Percentiles rank a stretch among this genome's conserved stretches.
These are phyloP conservation scores for Insectozyma bohioensis DNA, from an alignment of 1,139 yeast species.

Conservation along the genomic window DNA sequence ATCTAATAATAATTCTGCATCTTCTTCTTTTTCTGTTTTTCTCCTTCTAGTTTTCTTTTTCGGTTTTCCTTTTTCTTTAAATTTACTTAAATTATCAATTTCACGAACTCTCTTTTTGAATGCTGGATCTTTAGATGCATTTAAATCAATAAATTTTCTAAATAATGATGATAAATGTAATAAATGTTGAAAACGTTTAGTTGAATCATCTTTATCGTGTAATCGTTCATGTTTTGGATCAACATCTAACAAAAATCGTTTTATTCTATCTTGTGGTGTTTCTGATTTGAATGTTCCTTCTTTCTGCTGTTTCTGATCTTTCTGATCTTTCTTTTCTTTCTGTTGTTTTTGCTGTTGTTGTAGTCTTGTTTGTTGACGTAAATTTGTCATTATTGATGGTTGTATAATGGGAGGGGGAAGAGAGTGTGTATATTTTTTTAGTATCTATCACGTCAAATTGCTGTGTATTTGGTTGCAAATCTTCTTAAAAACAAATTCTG, in stretches of 20 bases:
- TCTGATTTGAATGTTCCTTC: conserved; percentile 21
- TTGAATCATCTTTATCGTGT: conserved; percentile 67
- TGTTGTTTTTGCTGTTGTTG: conserved; percentile 2
- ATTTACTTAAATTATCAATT: conserved; percentile 37
- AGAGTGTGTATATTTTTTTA: too few relatives aligned
- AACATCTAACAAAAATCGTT: conserved; percentile 47
- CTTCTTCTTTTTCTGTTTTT: conserved; percentile 89
- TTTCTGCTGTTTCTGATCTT: too few relatives aligned
- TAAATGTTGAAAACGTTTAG: conserved; percentile 76
- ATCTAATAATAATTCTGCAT: conserved; percentile 78
- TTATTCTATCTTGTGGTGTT: conserved; percentile 38
- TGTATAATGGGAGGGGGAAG: too few relatives aligned
- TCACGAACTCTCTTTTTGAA: conserved; percentile 52
- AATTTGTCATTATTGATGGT: conserved; percentile 7
- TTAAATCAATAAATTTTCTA: conserved; percentile 81
- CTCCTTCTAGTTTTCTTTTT: conserved; percentile 35
- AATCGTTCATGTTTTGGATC: conserved; percentile 56
- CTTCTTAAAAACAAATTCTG: too few relatives aligned
- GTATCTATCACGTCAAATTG: too few relatives aligned
- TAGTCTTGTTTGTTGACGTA: conserved; percentile 6
- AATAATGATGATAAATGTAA: conserved; percentile 83
- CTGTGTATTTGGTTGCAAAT: too few relatives aligned
- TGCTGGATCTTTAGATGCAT: conserved; percentile 71
- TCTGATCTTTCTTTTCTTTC: background rate
- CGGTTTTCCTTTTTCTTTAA: conserved; percentile 19